Conservation (phyloP, 2,329 filamentous ascomycete species). For the Arthroderma uncinatum region DNA sequence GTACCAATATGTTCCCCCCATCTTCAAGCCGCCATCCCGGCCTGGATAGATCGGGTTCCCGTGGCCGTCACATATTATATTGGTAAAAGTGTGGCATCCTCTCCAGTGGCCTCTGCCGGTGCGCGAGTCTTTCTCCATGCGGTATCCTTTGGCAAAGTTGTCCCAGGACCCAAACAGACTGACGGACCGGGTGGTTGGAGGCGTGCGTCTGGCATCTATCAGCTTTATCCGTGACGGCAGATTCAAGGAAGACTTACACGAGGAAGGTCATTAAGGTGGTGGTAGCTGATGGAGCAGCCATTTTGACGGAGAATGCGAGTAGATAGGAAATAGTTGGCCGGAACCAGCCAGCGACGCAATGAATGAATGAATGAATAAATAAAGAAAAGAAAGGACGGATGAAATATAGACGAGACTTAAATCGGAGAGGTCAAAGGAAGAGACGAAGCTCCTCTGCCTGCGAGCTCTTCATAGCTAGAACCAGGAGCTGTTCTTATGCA, state of each 20-base stretch:
- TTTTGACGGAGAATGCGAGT: conserved; percentile 7
- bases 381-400: not conserved
- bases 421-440: not conserved
- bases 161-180: conserved; percentile 89
- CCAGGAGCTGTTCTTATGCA: not conserved
- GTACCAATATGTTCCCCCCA: conserved; percentile 92
- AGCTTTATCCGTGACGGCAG: conserved; percentile 15
- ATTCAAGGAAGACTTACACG: conserved; percentile 18
- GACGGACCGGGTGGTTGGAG: conserved; percentile 46
- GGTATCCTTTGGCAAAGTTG: conserved; percentile 71
- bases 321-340: not conserved
- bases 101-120: conserved; percentile 69
- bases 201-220: conserved; percentile 22
- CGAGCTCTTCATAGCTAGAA: not conserved
- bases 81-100: conserved; percentile 74
- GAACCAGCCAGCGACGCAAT: not conserved
- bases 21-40: conserved; percentile 70
- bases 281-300: conserved; percentile 18
- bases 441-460: not conserved
- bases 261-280: conserved; percentile 24
- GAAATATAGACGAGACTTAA: not conserved
- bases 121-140: conserved; percentile 67
- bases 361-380: not conserved
- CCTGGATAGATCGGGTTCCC: conserved; percentile 41
- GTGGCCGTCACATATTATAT: conserved; percentile 73